Base-by-base conservation (phyloP, 2,329 filamentous ascomycete species). In the Alternaria brassicae region DNA sequence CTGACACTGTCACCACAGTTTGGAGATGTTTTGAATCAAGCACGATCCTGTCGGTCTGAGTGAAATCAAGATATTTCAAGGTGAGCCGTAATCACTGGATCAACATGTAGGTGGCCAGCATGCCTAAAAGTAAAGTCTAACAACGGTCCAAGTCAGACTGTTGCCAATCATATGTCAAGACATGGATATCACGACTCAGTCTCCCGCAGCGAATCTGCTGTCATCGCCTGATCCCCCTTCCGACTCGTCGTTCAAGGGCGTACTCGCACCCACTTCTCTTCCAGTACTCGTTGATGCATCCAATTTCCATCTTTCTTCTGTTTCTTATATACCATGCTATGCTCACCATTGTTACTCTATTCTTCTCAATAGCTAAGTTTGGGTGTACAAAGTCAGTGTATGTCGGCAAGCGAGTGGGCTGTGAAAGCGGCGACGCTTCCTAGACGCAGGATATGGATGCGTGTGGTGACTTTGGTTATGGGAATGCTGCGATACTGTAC, bases 401-500 rank as follows among this genome's bases (percentile, higher is more conserved):
- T 34, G 30, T 63, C 54, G n/a, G 50, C 50, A n/a, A 61, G 40
- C 19, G 58, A 37, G 27, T 61, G 58, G 17, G 58, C 58, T 41
- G 39, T 40, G 32, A 61, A 61, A 19, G 54, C 21, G 28, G 28
- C 44, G 13, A 47, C 28, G 10, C 28, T 34, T 34, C 59, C 59
- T 13, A 61, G 28, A 7, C 59, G 51, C 25, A 61, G 51, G 27
- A 61, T 21, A 41, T 61, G 59, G 28, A 58, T 25, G 15, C 40
- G 55, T 10, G 54, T 54, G 12, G 36, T 36, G 32, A 27, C n/a
- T 34, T 25, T 47, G 13, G 30, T 28, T 17, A 40, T 52, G 30
- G 45, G 37, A 7, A 56, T 39, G 34, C n/a, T 32, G 30, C 53
- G 34, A 30, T 34, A 32, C 21, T n/a, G 28, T 9, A 19, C 44